Evolutionary conservation across 176 grass and related monocot genomes (phyloP), one percentile per base, ranked within the genome.

Genomic region (Hordeum marinum): DNA sequence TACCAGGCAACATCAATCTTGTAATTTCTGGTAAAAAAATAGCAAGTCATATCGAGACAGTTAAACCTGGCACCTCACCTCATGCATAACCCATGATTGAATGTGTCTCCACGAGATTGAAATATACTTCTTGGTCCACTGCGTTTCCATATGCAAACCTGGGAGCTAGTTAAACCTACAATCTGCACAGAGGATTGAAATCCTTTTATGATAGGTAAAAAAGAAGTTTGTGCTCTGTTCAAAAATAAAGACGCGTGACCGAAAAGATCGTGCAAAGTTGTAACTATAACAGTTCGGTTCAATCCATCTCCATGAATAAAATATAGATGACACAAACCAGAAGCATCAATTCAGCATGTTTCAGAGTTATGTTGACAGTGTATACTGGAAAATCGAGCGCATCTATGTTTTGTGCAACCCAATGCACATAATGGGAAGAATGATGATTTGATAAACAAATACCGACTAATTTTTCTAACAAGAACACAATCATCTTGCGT

Each of bases 91-190:
- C 91, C 91, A 74, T 75, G 89, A 78, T 82, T 85, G 70, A 95
- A 95, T 76, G 87, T 77, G 27, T 87, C 93, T 84, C 92, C 80
- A 78, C 18, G 54, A 37, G 91, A 94, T 68, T 92, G 91, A 66
- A 92, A 93, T 76, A 95, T 87, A 80, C 91, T 85, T 86, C 69
- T 95, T 85, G 89, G 93, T 71, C 83, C 89, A 83, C 43, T 77
- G 3, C 86, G 93, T 66, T 74, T 98, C 96, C 96, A 95, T 87
- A 98, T 95, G 82, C 93, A 98, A 87, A 98, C 31, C 57, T 85
- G 89, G 79, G 80, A 89, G 27, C 52, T 90, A 26, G 85, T 92
- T 80, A 98, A 85, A 87, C 96, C 96, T 85, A 98, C 96, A 98
- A 94, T 83, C 92, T 94, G 87, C 70, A 89, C 9, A 87, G 31